These are phyloP conservation scores for Aspergillus neoniger DNA, from an alignment of 2,329 filamentous ascomycete genomes.

Conservation along the genomic window DNA sequence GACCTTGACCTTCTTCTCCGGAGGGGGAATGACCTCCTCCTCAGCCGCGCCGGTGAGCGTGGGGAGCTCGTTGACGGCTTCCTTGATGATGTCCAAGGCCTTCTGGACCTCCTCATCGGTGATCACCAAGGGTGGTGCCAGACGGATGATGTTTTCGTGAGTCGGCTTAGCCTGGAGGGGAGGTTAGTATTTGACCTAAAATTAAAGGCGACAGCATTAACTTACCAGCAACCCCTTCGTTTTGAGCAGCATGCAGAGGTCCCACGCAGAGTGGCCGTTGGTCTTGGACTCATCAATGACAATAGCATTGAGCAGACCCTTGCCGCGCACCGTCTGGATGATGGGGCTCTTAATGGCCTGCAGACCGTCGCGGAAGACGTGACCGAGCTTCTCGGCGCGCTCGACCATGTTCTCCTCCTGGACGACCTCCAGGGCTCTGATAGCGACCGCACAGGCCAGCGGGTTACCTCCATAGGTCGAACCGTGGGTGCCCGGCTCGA, in stretches of 20 bases:
- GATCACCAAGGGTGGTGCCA: conserved; percentile 95
- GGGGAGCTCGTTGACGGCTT: conserved; percentile 80
- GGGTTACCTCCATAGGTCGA: conserved; percentile 99
- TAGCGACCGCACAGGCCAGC: conserved; percentile 90
- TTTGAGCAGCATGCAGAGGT: conserved; percentile 93
- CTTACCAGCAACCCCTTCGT: conserved; percentile 88
- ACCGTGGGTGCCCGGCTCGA: conserved; percentile 95
- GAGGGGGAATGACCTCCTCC: conserved; percentile 57
- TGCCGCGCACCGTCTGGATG: conserved; percentile 81
- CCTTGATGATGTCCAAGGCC: conserved; percentile 76
- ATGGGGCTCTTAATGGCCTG: conserved; percentile 74
- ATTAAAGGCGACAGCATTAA: conserved; percentile 16
- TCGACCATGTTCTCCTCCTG: conserved; percentile 87
- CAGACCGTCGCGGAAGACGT: conserved; percentile 79
- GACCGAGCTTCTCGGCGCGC: conserved; percentile 76
- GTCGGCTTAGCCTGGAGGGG: conserved; percentile 83
- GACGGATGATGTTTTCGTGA: conserved; percentile 96
- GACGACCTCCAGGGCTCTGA: conserved; percentile 90
- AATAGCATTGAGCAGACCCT: conserved; percentile 92
- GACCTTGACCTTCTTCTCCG: conserved; percentile 65
- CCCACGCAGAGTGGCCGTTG: conserved; percentile 87
- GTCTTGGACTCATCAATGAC: conserved; percentile 90
- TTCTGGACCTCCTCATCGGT: conserved; percentile 80
- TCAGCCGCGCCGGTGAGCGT: conserved; percentile 60
- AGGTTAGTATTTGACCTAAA: background rate